These are phyloP conservation scores for Fagopyrum tataricum DNA, from an alignment of 148 eudicot genomes.

Conservation along the genomic window DNA sequence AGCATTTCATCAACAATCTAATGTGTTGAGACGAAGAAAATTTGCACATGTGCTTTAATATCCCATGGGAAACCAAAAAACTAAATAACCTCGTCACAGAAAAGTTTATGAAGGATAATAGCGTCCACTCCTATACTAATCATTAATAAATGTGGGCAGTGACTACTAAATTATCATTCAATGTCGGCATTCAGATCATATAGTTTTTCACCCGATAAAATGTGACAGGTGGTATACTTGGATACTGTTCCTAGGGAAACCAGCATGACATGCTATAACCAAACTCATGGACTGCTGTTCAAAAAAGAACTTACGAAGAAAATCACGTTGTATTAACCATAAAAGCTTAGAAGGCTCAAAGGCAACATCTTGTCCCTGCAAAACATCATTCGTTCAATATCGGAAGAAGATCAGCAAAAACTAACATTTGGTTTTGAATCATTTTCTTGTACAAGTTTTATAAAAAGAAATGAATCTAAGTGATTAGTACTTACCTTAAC, in stretches of 20 bases:
- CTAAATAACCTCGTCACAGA: neutral
- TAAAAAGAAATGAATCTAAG: neutral
- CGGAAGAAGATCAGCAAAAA: neutral
- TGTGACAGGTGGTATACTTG: neutral
- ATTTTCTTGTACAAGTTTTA: neutral
- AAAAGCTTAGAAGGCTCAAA: constrained; percentile 95
- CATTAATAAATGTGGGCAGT: neutral
- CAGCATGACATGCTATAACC: neutral
- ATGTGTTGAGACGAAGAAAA: neutral
- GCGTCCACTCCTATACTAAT: neutral
- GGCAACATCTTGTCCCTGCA: constrained; percentile 93
- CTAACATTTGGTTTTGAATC: neutral
- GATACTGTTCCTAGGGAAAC: neutral
- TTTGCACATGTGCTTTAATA: neutral
- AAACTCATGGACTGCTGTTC: neutral
- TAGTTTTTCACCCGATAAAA: neutral
- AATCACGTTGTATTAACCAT: constrained; percentile 98
- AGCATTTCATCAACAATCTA: neutral
- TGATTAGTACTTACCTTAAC: constrained; percentile 53
- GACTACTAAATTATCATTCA: neutral
- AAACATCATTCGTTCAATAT: neutral
- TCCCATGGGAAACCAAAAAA: neutral
- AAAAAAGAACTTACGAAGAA: constrained; percentile 63
- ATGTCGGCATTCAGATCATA: neutral
- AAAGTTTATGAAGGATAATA: neutral